phyloP scores from a whole-genome alignment of 228 moss, liverwort and hornwort species.

The Sphagnum fallax region DNA sequence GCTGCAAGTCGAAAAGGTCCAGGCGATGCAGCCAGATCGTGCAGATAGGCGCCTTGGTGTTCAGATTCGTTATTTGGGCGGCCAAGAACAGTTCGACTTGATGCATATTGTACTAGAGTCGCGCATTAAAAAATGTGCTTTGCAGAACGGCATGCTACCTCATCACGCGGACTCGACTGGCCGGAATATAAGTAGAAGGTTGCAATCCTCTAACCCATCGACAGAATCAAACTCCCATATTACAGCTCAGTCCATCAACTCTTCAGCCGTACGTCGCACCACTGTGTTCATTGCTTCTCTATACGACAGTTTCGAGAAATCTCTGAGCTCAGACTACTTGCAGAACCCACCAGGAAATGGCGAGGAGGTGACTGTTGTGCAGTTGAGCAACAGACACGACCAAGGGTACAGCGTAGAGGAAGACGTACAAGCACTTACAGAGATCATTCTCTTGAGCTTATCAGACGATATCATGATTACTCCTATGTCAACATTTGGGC shows the following conservation, averaged over 20 bases:
- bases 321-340: constrained; percentile 15
- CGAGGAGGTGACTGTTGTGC: constrained; percentile 23
- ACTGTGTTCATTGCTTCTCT: constrained; percentile 36
- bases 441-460: constrained; percentile 29
- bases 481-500: constrained; percentile 38
- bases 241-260: background rate
- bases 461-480: constrained; percentile 30
- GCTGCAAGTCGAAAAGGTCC: constrained; percentile 17
- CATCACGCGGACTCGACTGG: too few species aligned
- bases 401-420: constrained; percentile 27
- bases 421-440: constrained; percentile 30
- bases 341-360: constrained; percentile 21
- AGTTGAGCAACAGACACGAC: constrained; percentile 21
- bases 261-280: constrained; percentile 2
- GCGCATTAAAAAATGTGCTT: constrained; percentile 12
- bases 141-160: constrained; percentile 23
- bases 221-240: constrained; percentile 2
- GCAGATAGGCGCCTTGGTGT: constrained; percentile 27
- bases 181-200: too few species aligned
- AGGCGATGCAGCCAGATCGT: constrained; percentile 12
- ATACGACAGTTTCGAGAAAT: constrained; percentile 15
- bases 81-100: constrained; percentile 7
- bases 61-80: constrained; percentile 23
- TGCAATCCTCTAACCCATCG: background rate
- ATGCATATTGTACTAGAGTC: constrained; percentile 3